Percentiles rank a stretch among this genome's conserved stretches.
Conservation (phyloP, 257 asterid species). For the Plantago elongata region DNA sequence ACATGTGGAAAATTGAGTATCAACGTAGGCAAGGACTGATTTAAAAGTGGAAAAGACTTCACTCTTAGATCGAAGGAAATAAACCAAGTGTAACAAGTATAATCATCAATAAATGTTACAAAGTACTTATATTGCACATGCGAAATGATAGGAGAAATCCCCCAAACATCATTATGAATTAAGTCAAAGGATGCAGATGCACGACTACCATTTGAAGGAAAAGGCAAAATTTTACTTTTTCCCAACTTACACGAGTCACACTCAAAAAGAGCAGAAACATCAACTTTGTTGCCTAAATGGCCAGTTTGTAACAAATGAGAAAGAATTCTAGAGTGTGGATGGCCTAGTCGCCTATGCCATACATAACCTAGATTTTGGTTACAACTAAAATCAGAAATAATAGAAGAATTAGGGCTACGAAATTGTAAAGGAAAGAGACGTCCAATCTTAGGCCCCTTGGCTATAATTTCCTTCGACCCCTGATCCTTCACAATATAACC, state of each 20-base stretch:
- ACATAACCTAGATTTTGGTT: neutral
- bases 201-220: neutral
- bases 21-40: neutral
- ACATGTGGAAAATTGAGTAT: neutral
- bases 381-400: neutral
- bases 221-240: neutral
- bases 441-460: too few relatives aligned
- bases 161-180: neutral
- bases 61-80: neutral
- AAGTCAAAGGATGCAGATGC: neutral
- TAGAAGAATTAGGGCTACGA: too few relatives aligned
- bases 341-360: neutral
- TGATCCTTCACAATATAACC: too few relatives aligned
- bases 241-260: neutral
- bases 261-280: neutral
- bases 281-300: neutral
- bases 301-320: neutral
- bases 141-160: neutral
- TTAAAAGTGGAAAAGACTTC: neutral
- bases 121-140: neutral
- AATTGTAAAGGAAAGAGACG: too few relatives aligned
- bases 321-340: neutral
- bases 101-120: neutral
- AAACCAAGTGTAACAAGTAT: neutral
- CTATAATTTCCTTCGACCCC: too few relatives aligned